Evolutionary conservation across 2,329 filamentous ascomycete genomes (phyloP), one percentile per base, ranked within the genome.

Genomic region (Sclerotinia glacialis): DNA sequence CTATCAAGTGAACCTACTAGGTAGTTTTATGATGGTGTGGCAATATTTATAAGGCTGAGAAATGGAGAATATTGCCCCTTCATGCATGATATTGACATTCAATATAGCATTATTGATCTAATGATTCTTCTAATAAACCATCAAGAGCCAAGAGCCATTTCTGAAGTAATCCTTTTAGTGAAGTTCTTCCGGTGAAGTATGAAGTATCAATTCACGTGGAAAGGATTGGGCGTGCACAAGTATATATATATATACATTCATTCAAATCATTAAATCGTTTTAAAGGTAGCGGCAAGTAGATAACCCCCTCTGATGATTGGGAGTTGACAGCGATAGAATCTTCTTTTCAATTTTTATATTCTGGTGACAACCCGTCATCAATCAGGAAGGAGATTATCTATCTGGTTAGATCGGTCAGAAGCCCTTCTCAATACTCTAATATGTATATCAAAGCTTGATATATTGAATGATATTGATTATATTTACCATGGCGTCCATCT

Each of bases 1-100:
- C 37, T 14, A 40, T 40, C 37, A 16, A 16, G 37, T 40, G 14
- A 40, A 40, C 37, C 37, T 40, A 16, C 37, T 40, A 16, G 37
- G 37, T 40, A 40, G 14, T 14, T 40, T 53, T 7, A 34, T 34
- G 5, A 14, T 34, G 31, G 50, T 53, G 28, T n/a, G 18, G 18
- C 37, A 34, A 53, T 53, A 31, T 11, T 34, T 53, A 21, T 34
- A 53, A 53, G 50, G 50, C 50, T 53, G 50, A n/a, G 50, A 53
- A 53, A 28, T 34, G 50, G 28, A 53, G 50, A 46, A 46, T n/a
- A 52, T 28, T 53, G 18, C 37, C 28, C 26, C 28, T 34, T 31
- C 50, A 53, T 53, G 50, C 50, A 34, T 53, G 28, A 31, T n/a
- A 9, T 34, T 28, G 9, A 53, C 28, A 53, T 0, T 40, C 37